Percentiles rank a stretch among this genome's conserved stretches.
phyloP scores from a whole-genome alignment of 2,329 filamentous ascomycete genomes.

The Ampelomyces quisqualis region DNA sequence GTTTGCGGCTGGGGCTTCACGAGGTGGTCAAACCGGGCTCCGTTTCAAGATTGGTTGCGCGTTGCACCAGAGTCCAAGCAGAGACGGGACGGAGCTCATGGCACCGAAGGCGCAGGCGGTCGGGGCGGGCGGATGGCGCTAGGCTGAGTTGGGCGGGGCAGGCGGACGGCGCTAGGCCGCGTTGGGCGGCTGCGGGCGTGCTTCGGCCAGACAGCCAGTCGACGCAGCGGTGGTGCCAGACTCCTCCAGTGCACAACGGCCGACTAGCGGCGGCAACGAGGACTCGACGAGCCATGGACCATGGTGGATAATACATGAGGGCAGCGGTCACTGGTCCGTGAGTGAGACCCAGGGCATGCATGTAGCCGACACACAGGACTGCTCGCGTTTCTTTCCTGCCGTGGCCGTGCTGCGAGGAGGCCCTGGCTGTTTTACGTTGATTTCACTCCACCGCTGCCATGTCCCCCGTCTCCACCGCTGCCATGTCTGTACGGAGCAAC shows the following conservation, averaged over 20 bases:
- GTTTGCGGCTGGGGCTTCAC: conserved; percentile 27
- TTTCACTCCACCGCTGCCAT: conserved; percentile 37
- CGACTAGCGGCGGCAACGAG: conserved; percentile 31
- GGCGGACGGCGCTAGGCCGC: conserved; percentile 22
- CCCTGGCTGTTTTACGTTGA: conserved; percentile 45
- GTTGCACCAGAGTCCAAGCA: conserved; percentile 13
- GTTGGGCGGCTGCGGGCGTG: conserved; percentile 19
- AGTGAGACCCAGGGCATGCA: conserved; percentile 11
- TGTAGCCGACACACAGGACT: conserved; percentile 35
- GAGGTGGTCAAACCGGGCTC: conserved; percentile 24
- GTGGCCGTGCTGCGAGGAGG: too few species aligned
- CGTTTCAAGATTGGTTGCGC: conserved; percentile 24
- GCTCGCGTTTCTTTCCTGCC: too few species aligned
- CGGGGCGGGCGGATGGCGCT: too few species aligned
- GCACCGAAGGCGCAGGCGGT: too few species aligned
- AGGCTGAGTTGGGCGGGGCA: too few species aligned
- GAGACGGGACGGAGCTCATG: conserved; percentile 17
- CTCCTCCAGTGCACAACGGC: conserved; percentile 37
- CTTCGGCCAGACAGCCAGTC: conserved; percentile 16
- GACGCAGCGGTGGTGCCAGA: conserved; percentile 32
- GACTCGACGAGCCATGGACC: conserved; percentile 29
- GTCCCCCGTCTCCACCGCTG: conserved; percentile 6
- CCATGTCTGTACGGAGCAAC: conserved; percentile 16
- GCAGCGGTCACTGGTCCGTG: too few species aligned
- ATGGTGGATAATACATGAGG: too few species aligned